Conservation (phyloP, 331 rosid genomes). For the Pyracantha coccinea region DNA sequence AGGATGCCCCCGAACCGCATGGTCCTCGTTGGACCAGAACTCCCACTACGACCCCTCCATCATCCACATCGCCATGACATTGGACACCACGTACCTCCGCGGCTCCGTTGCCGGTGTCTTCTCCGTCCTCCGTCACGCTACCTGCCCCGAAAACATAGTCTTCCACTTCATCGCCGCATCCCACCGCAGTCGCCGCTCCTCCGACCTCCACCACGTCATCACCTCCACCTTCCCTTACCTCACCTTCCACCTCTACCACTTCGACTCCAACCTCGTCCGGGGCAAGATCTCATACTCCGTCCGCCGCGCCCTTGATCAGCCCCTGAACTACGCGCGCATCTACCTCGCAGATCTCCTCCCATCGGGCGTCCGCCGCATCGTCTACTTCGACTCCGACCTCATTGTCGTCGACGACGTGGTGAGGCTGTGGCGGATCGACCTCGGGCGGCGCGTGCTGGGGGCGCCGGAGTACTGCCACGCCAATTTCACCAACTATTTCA, state of each 20-base stretch:
- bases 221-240: slow-evolving; percentile 74
- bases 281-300: slow-evolving; percentile 80
- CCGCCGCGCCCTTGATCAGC: slow-evolving; percentile 89
- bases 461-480: slow-evolving; percentile 99
- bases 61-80: slow-evolving; percentile 90
- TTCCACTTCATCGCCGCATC: slow-evolving; percentile 75
- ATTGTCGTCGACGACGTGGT: slow-evolving; percentile 88
- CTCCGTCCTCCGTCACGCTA: slow-evolving; percentile 79
- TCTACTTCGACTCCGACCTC: slow-evolving; percentile 87
- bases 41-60: slow-evolving; percentile 28
- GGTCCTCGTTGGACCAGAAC: slow-evolving; percentile 25
- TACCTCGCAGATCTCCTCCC: slow-evolving; percentile 77
- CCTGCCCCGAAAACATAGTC: slow-evolving; percentile 77
- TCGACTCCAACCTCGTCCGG: slow-evolving; percentile 63
- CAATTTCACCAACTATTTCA: slow-evolving; percentile 81
- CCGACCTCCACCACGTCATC: slow-evolving; percentile 47
- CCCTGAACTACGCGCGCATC: slow-evolving; percentile 84
- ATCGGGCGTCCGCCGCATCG: slow-evolving; percentile 46
- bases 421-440: slow-evolving; percentile 68
- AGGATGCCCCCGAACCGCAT: slow-evolving; percentile 35
- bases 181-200: slow-evolving; percentile 42
- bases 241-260: slow-evolving; percentile 54
- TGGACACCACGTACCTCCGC: slow-evolving; percentile 77
- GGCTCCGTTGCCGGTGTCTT: slow-evolving; percentile 85
- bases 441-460: slow-evolving; percentile 55